These are phyloP conservation scores for Phytopythium montanum DNA, from an alignment of 352 stramenopile genomes.

Conservation along the genomic window DNA sequence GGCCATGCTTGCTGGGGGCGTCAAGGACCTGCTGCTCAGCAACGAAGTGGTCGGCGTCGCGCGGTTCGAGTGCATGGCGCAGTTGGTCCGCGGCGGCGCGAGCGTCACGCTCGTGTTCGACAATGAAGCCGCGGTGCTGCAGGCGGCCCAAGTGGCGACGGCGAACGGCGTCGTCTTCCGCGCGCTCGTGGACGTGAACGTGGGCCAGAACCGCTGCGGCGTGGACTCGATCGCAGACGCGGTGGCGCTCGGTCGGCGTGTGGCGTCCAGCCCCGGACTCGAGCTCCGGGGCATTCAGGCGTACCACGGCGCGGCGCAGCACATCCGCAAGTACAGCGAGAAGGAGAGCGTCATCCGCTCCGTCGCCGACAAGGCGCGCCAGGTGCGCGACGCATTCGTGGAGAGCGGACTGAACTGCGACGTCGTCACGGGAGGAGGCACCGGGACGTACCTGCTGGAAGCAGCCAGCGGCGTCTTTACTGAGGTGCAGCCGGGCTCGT, in stretches of 20 bases:
- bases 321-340: slow-evolving; percentile 57
- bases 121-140: slow-evolving; percentile 30
- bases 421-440: slow-evolving; percentile 68
- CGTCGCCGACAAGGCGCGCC: slow-evolving; percentile 37
- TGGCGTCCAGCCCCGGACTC: slow-evolving; percentile 22
- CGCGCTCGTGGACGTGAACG: slow-evolving; percentile 69
- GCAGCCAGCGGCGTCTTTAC: slow-evolving; percentile 59
- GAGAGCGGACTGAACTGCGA: slow-evolving; percentile 35
- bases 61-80: slow-evolving; percentile 52
- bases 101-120: slow-evolving; percentile 64
- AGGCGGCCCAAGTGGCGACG: slow-evolving; percentile 30
- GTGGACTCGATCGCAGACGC: slow-evolving; percentile 48
- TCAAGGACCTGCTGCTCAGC: slow-evolving; percentile 58
- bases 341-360: slow-evolving; percentile 38
- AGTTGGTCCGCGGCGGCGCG: slow-evolving; percentile 27
- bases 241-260: slow-evolving; percentile 32
- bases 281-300: slow-evolving; percentile 56
- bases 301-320: slow-evolving; percentile 71
- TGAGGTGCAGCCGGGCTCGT: slow-evolving; percentile 74
- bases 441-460: slow-evolving; percentile 64
- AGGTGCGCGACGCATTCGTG: slow-evolving; percentile 34
- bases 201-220: slow-evolving; percentile 71
- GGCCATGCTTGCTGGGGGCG: slow-evolving; percentile 58
- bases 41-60: slow-evolving; percentile 54
- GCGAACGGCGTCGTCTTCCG: slow-evolving; percentile 29